Evolutionary conservation across 768 basidiomycete genomes (phyloP), one percentile per base, ranked within the genome.

Genomic region (Rhodotorula diobovata): DNA sequence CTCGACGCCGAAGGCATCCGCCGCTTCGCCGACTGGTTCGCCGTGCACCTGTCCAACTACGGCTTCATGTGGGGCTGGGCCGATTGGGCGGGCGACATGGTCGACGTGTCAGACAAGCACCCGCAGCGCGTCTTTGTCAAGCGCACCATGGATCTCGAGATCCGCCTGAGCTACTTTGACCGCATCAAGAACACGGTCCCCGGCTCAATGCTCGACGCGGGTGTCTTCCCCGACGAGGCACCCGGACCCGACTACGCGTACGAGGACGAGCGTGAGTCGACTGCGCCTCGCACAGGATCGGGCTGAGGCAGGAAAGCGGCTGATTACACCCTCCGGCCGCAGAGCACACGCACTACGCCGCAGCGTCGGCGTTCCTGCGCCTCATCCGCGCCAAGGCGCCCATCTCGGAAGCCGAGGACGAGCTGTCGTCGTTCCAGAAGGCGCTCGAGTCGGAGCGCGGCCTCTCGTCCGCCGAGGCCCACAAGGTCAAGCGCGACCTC

Each of bases 31-130:
- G 93, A 97, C 70, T 99, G 96, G 96, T 96, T 98, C 76, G 85
- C 91, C 4, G 84, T 90, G 4, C 96, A 99, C 77, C 89, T 99
- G 88, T 94, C 91, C 75, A 99, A 99, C 81, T 99, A 97, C 80
- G 89, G 88, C 35, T 99, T 97, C 81, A 88, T 89, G 77, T 98
- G 96, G 96, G 92, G 96, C 23, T 99, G 96, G 96, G 94, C 92
- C 78, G 96, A 98, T 85, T 99, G 96, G 95, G 82, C 92, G 23
- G 88, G 89, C 4, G 96, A 98, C 81, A 82, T 98, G 41, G 41
- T 43, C 41, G 80, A 85, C 2, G 81, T 95, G 18, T 82, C 87
- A 10, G 79, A 85, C 20, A 85, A 89, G 63, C 93, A 98, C 78
- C 95, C 96, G 1, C 91, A 88, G 76, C 87, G 93, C 34, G 84